Percentiles rank a stretch among this genome's conserved stretches.
These are phyloP conservation scores for Roridomyces roridus DNA, from an alignment of 768 basidiomycete species.

Conservation along the genomic window DNA sequence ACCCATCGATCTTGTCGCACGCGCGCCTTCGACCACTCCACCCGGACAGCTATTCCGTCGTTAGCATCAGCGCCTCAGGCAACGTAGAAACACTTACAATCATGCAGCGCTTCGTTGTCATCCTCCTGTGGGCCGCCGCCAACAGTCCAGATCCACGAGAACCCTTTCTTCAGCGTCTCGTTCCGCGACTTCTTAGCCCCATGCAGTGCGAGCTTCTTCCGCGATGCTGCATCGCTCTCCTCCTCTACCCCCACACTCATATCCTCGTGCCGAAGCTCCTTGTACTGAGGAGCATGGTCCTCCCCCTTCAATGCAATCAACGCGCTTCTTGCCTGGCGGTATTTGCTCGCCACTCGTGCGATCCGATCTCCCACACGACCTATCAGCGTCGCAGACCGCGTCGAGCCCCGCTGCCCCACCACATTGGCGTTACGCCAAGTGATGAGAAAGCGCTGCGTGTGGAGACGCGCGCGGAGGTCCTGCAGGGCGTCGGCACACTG, in stretches of 20 bases:
- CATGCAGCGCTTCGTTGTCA: not conserved
- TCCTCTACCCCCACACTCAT: not conserved
- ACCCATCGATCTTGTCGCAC: constrained; percentile 23
- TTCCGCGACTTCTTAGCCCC: not conserved
- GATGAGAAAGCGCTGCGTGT: constrained; percentile 12
- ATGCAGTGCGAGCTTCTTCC: not conserved
- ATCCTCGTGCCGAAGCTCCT: not conserved
- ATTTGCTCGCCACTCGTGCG: not conserved
- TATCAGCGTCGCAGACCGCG: constrained; percentile 9
- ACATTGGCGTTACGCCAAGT: constrained; percentile 5
- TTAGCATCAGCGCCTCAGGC: not conserved
- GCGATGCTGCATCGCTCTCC: not conserved
- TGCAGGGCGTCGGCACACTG: constrained; percentile 8
- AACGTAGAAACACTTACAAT: not conserved
- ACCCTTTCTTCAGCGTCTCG: not conserved
- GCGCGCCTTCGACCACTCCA: constrained; percentile 30
- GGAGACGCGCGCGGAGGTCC: not conserved
- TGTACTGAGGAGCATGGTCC: not conserved
- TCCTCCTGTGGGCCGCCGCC: not conserved
- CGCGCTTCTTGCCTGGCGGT: not conserved
- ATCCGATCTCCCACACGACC: constrained; percentile 11
- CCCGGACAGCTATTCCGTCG: constrained; percentile 14
- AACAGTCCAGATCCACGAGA: constrained; percentile 17
- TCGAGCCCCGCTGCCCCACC: constrained; percentile 1
- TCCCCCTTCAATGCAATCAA: not conserved